Base-by-base conservation (phyloP, 139 green algal species). In the Pycnococcus provasolii region DNA sequence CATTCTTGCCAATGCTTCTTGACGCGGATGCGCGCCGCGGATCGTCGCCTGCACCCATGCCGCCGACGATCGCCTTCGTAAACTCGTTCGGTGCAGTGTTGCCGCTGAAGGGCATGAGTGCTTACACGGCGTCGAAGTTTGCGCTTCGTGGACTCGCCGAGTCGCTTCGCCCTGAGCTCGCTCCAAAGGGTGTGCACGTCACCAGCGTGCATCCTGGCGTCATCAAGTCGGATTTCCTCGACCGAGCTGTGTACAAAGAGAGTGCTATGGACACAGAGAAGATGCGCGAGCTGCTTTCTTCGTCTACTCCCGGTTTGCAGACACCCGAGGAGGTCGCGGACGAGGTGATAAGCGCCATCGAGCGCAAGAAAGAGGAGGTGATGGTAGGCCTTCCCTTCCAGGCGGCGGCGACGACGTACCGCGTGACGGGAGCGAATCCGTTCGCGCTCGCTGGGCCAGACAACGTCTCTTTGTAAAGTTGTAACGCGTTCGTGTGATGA, bases 121-220 rank as follows among this genome's bases (percentile, higher is more conserved):
- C 54, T 5, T 61, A 61, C 54, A 61, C 54, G 7, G 54, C 54
- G 7, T 41, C 54, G 7, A 61, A 61, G 54, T 61, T 61, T 26
- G 54, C 54, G 54, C 54, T 61, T 26, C n/a, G 42, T 26, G 54
- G 54, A 5, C 42, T 61, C 54, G 11, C 7, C 9, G 5, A 61
- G 54, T 61, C 54, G 9, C 54, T 61, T 26, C n/a, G n/a, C n/a
- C 8, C 42, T 26, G 54, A 61, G 54, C 6, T 61, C 9, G 54
- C 54, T n/a, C 6, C 8, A 26, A 26, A 61, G 7, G 54, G 54
- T 26, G 54, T 61, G 9, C 54, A 61, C 54, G 54, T 61, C 9
- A 26, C 9, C n/a, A n/a, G 42, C n/a, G 54, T 61, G 7, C 54
- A 61, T 26, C 54, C 54, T 5, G 54, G 54, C 9, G 54, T 61